These are phyloP conservation scores for Xylaria palmicola DNA, from an alignment of 495 filamentous ascomycete genomes.

Conservation along the genomic window DNA sequence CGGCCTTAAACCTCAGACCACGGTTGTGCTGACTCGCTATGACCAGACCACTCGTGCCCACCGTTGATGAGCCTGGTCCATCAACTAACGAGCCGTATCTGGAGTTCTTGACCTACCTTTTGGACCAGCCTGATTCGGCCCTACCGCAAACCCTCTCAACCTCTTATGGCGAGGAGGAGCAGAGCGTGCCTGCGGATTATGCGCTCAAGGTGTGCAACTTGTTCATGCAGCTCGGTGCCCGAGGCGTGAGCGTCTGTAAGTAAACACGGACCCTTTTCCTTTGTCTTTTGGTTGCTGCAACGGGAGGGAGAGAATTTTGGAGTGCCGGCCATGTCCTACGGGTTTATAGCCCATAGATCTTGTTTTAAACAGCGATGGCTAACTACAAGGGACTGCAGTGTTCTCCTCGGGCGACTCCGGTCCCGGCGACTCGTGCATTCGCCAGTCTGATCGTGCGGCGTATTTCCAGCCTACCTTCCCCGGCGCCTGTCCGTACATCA, in stretches of 20 bases:
- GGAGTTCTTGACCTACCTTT: conserved; percentile 60
- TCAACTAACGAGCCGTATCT: conserved; percentile 73
- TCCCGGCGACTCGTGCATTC: conserved; percentile 62
- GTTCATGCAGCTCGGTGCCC: conserved; percentile 64
- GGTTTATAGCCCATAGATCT: no score
- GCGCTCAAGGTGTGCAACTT: conserved; percentile 64
- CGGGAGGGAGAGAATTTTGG: no score
- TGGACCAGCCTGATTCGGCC: conserved; percentile 35
- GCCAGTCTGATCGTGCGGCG: conserved; percentile 60
- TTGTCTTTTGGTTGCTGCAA: neutral
- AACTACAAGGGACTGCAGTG: conserved; percentile 28
- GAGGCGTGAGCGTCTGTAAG: conserved; percentile 61
- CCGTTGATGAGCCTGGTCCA: conserved; percentile 54
- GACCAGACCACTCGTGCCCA: conserved; percentile 55
- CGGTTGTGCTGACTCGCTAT: conserved; percentile 14
- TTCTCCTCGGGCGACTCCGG: conserved; percentile 73
- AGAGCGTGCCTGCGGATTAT: conserved; percentile 63
- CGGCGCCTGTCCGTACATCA: conserved; percentile 70
- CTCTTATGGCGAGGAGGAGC: conserved; percentile 76
- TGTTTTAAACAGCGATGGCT: neutral
- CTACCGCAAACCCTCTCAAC: conserved; percentile 71
- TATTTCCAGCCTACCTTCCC: conserved; percentile 73
- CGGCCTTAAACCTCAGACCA: neutral
- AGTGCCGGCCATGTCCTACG: no score
- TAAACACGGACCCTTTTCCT: neutral